Evolutionary conservation across 2,329 filamentous ascomycete genomes (phyloP).

Genomic region (Hymenoscyphus linearis): DNA sequence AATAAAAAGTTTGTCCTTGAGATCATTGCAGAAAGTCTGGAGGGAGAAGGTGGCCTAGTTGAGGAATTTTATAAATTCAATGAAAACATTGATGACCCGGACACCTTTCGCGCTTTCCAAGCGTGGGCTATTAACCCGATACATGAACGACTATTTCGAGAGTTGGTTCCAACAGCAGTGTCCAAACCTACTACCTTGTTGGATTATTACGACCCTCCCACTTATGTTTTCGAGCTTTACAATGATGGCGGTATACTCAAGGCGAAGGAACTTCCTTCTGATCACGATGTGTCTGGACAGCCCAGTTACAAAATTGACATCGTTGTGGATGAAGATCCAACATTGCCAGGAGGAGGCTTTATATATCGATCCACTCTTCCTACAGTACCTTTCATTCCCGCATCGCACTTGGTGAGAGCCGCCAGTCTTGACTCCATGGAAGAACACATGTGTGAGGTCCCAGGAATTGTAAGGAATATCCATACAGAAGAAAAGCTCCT

Average conservation of each 20-base stretch:
- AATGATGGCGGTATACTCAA: constrained; percentile 11
- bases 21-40: not conserved
- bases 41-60: not conserved
- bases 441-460: constrained; percentile 11
- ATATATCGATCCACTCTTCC: constrained; percentile 10
- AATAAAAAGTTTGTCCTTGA: not conserved
- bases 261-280: constrained; percentile 11
- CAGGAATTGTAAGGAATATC: constrained; percentile 10
- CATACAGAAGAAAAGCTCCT: not conserved
- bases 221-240: constrained; percentile 13
- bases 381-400: constrained; percentile 6
- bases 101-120: constrained; percentile 3
- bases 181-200: not conserved
- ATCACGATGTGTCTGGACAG: constrained; percentile 7
- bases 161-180: not conserved
- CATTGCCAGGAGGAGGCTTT: constrained; percentile 7
- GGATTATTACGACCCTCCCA: constrained; percentile 10
- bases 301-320: not conserved
- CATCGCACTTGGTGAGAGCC: constrained; percentile 10
- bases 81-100: not conserved
- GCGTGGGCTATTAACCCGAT: constrained; percentile 8
- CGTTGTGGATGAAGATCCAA: not conserved
- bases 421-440: constrained; percentile 10
- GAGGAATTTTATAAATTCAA: not conserved
- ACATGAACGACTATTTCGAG: constrained; percentile 5